These are phyloP conservation scores for Solanum habrochaites DNA, from an alignment of 257 asterid species.

Conservation along the genomic window DNA sequence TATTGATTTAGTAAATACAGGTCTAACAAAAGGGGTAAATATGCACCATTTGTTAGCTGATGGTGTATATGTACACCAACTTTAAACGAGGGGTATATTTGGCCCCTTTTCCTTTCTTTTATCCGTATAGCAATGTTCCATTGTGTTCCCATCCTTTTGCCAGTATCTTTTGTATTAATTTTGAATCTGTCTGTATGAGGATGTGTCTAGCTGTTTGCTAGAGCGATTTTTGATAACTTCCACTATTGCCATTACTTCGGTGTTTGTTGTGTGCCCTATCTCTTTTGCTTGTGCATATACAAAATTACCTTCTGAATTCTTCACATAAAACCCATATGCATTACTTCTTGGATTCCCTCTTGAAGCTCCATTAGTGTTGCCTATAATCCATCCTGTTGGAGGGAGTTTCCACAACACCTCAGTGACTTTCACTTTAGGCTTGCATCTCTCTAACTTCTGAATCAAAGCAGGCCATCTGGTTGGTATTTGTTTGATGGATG, in stretches of 20 bases:
- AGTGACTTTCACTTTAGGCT: not conserved
- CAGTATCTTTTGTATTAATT: not conserved
- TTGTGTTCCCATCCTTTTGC: not conserved
- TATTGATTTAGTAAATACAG: not conserved
- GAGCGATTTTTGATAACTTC: not conserved
- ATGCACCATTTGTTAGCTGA: not conserved
- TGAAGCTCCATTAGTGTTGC: not conserved
- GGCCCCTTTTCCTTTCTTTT: not conserved
- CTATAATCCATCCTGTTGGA: not conserved
- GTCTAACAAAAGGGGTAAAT: not conserved
- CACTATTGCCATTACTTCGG: not conserved
- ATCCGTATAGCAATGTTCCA: not conserved
- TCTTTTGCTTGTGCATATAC: not conserved
- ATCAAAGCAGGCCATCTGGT: not conserved
- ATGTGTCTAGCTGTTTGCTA: not conserved
- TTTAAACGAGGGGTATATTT: not conserved
- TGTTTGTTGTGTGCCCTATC: not conserved
- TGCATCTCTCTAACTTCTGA: not conserved
- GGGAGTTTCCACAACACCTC: not conserved
- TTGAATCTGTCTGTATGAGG: not conserved
- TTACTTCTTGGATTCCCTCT: not conserved
- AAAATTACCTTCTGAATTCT: not conserved
- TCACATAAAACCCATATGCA: not conserved
- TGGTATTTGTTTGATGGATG: not conserved
- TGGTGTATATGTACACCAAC: not conserved